Evolutionary conservation across 805 yeast genomes (phyloP).

Genomic region (Hanseniaspora thailandica): DNA sequence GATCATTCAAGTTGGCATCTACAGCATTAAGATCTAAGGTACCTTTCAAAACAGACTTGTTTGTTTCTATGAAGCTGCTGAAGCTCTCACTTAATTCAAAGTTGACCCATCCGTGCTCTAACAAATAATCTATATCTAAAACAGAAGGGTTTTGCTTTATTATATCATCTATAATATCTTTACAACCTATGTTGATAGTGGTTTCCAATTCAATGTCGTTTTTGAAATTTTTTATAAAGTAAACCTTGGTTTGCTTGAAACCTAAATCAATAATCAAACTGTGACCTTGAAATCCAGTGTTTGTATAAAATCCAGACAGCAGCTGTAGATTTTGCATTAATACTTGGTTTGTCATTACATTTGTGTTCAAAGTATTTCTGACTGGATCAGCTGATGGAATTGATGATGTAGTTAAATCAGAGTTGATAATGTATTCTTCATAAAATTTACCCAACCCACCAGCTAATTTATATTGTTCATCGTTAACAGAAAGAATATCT

Average conservation of each 20-base stretch:
- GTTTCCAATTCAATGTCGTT: slow-evolving; percentile 9
- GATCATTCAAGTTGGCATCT: neutral
- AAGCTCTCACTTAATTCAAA: neutral
- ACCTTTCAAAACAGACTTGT: neutral
- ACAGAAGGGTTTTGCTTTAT: neutral
- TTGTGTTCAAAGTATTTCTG: neutral
- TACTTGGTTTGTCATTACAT: slow-evolving; percentile 8
- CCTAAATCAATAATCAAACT: slow-evolving; percentile 12
- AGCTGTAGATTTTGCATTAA: slow-evolving; percentile 3
- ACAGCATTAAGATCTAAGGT: neutral
- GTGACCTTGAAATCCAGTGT: slow-evolving; percentile 13
- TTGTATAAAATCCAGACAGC: slow-evolving; percentile 8
- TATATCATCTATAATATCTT: slow-evolving; percentile 1
- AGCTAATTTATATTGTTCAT: neutral
- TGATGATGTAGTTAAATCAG: neutral
- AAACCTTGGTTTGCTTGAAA: slow-evolving; percentile 3
- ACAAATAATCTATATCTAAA: neutral
- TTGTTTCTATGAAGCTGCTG: neutral
- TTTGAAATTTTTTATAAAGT: slow-evolving; percentile 11
- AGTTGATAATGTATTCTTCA: slow-evolving; percentile 5
- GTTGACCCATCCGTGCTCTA: slow-evolving; percentile 10
- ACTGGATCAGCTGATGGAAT: neutral
- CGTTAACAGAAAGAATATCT: neutral
- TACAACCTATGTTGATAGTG: slow-evolving; percentile 3
- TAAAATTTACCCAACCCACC: slow-evolving; percentile 11